Conservation (phyloP, 345 rosid genomes). For the Acer saccharum region DNA sequence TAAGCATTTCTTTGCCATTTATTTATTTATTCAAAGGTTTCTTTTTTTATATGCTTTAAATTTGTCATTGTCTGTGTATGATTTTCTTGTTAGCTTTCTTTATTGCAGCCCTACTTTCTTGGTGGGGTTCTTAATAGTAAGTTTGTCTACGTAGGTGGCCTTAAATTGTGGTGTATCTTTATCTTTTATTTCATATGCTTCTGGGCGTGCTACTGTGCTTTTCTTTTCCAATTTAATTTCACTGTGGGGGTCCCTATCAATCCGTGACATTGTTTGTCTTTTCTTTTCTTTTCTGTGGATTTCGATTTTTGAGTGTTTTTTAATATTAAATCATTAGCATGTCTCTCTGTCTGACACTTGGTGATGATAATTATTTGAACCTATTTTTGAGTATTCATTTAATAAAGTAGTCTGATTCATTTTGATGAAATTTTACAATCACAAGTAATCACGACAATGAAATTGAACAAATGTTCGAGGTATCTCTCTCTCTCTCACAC, state of each 20-base stretch:
- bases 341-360: slow-evolving; percentile 10
- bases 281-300: neutral
- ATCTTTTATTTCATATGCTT: slow-evolving; percentile 13
- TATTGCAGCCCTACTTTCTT: slow-evolving; percentile 15
- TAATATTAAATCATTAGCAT: neutral
- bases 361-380: neutral
- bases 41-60: neutral
- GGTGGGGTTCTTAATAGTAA: slow-evolving; percentile 28
- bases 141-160: slow-evolving; percentile 19
- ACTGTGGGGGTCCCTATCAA: slow-evolving; percentile 25
- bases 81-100: slow-evolving; percentile 5
- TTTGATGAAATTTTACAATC: neutral
- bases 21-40: neutral
- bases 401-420: neutral
- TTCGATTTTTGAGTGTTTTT: neutral
- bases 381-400: neutral
- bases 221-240: slow-evolving; percentile 3
- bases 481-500: neutral
- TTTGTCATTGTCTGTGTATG: slow-evolving; percentile 4
- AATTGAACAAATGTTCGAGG: no score
- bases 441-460: no score
- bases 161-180: neutral
- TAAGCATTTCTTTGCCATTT: slow-evolving; percentile 30
- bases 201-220: neutral
- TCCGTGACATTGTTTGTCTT: slow-evolving; percentile 15